Conservation (phyloP, 2,329 filamentous ascomycete genomes). For the Aspergillus versicolor region DNA sequence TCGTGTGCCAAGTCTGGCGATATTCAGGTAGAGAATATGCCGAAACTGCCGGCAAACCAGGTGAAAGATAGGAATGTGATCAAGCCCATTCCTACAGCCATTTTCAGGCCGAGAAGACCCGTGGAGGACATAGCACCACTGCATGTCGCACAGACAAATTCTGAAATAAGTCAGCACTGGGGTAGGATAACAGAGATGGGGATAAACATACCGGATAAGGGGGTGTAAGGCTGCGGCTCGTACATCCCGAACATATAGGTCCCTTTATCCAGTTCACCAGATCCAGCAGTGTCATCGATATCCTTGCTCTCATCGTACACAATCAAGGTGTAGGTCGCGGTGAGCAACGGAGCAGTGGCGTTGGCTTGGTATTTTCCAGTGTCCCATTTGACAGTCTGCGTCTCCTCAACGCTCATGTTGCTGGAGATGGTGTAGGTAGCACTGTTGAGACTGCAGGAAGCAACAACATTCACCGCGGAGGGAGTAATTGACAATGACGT, state of each 20-base stretch:
- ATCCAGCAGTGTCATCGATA: constrained; percentile 50
- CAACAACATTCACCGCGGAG: constrained; percentile 60
- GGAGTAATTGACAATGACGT: constrained; percentile 62
- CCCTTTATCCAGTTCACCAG: constrained; percentile 58
- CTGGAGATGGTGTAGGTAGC: constrained; percentile 61
- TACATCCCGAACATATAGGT: constrained; percentile 65
- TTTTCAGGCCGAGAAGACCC: constrained; percentile 56
- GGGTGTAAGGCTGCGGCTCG: constrained; percentile 51
- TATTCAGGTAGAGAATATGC: constrained; percentile 30
- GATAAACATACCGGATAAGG: constrained; percentile 47
- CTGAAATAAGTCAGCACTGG: constrained; percentile 32
- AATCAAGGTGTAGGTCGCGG: constrained; percentile 63
- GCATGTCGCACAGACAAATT: constrained; percentile 59
- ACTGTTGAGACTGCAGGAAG: constrained; percentile 59
- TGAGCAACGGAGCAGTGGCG: constrained; percentile 53
- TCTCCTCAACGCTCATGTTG: constrained; percentile 57
- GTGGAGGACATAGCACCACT: constrained; percentile 52
- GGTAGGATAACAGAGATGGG: constrained; percentile 11
- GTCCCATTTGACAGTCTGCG: constrained; percentile 60
- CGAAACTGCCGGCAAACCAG: constrained; percentile 48
- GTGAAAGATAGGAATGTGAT: constrained; percentile 61
- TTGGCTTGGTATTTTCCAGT: constrained; percentile 54
- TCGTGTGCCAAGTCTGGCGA: not conserved
- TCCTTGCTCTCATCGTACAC: constrained; percentile 60
- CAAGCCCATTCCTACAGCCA: constrained; percentile 55